phyloP scores from a whole-genome alignment of 2,329 filamentous ascomycete genomes.

The Aspergillus bombycis region DNA sequence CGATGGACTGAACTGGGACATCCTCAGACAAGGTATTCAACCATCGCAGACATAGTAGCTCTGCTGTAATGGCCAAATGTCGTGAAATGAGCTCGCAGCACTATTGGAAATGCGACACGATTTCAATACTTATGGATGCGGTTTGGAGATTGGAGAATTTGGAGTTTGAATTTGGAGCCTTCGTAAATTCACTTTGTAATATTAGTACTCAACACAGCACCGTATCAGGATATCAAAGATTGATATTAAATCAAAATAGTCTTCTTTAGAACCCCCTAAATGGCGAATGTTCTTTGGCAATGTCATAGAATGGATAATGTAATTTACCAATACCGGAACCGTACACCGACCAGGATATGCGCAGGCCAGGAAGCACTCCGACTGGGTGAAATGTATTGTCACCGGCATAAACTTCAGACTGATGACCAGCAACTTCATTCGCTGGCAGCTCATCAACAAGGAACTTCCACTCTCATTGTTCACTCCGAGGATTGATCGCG shows the following conservation, averaged over 20 bases:
- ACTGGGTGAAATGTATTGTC: slow-evolving; percentile 22
- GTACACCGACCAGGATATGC: not conserved
- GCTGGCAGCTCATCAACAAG: not conserved
- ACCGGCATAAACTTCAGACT: slow-evolving; percentile 12
- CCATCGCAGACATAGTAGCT: slow-evolving; percentile 25
- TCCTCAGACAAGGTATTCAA: slow-evolving; percentile 42
- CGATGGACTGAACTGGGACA: slow-evolving; percentile 58
- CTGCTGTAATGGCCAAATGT: not conserved
- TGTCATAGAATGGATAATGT: not conserved
- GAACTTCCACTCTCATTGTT: not conserved
- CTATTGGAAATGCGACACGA: slow-evolving; percentile 9
- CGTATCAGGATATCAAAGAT: too few species aligned
- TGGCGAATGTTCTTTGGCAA: not conserved
- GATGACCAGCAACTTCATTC: not conserved
- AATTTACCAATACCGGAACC: not conserved
- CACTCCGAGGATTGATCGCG: not conserved
- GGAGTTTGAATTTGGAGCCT: slow-evolving; percentile 19
- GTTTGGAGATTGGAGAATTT: slow-evolving; percentile 24
- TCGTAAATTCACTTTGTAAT: slow-evolving; percentile 16
- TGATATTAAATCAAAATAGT: not conserved
- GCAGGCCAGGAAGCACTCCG: not conserved
- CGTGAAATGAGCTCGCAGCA: not conserved
- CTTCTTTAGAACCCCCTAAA: not conserved
- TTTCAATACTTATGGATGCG: slow-evolving; percentile 17
- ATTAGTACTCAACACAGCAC: not conserved